Evolutionary conservation across 345 rosid genomes (phyloP), one percentile per base, ranked within the genome.

Genomic region (Ceriops tagal): DNA sequence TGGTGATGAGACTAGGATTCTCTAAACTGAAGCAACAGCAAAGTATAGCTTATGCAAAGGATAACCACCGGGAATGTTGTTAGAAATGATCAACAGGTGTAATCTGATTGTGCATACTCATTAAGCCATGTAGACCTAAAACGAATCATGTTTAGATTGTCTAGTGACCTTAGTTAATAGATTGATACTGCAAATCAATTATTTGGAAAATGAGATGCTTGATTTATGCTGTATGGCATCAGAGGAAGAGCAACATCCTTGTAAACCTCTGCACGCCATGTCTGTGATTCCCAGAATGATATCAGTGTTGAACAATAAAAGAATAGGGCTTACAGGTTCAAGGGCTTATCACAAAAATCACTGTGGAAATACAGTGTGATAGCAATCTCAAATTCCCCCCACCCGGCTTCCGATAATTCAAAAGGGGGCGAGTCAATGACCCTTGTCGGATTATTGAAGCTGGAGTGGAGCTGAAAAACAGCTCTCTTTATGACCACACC

Each of bases 311-410:
- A 2, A 6, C 24, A 58, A 49, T 55, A 26, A 35, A 56, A 32
- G 3, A 30, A 59, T 10, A 57, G 35, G 58, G 58, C 80, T 67
- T 64, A 77, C 80, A 77, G 52, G 66, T 68, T 77, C 64, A 72
- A 63, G 16, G 80, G 76, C 68, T 72, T 77, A 53, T 77, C 80
- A 59, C 76, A 77, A 53, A 72, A 76, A 52, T 77, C 80, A 64
- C 62, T 58, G 56, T 77, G 76, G 73, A 77, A 77, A 64, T 61
- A 72, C 20, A 77, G 53, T 19, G 80, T 72, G 53, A 77, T 77
- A 20, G 73, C 80, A 67, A 77, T 77, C 80, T 77, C 80, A 30
- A 77, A 77, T 72, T 77, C 80, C 62, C 80, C 80, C 80, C 80
- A 77, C 16, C 80, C 80, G 20, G 69, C 58, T 59, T 77, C 80